Base-by-base conservation (phyloP, 176 grass and related monocot genomes). In the Oryza officinalis region DNA sequence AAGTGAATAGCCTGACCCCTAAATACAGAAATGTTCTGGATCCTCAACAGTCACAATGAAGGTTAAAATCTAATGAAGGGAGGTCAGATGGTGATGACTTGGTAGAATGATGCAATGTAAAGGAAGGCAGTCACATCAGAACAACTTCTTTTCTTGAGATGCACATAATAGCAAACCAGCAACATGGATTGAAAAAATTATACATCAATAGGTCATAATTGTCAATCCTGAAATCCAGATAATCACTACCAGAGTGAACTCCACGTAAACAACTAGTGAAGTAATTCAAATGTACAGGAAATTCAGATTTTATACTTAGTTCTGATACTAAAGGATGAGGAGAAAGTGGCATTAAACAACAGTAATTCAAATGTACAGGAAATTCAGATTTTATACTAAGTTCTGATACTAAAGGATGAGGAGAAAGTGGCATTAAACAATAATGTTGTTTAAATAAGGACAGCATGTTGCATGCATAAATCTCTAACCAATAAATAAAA, bases 261-360 rank as follows among this genome's bases (percentile, higher is more conserved):
- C 3, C 0, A 10, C 76, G 4, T 38, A 54, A 80, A 80, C 23
- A 35, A 61, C 5, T 7, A 22, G 6, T 69, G 27, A 38, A 25
- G 13, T 46, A 27, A 77, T 77, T 54, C 20, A 12, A 43, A 38
- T 31, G 77, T 47, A 79, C 13, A 26, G 2, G n/a, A 81, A 69
- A 23, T n/a, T 54, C 4, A 33, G 65, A 69, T 81, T 81, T 81
- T 41, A 70, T 52, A 75, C 26, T 81, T 17, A 31, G 4, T 75
- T 85, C 2, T 52, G 38, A 12, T 45, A 47, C 46, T 44, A 61
- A 32, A 40, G 10, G 17, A 67, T 23, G 6, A 80, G 38, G 64
- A 50, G 13, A 28, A 67, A 50, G 23, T n/a, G 6, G 47, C 67
- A 30, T 37, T 71, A 30, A 80, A 40, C 22, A 79, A 82, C n/a